Evolutionary conservation across 139 green algal genomes (phyloP), one percentile per base, ranked within the genome.

Genomic region (Micractinium sp.): DNA sequence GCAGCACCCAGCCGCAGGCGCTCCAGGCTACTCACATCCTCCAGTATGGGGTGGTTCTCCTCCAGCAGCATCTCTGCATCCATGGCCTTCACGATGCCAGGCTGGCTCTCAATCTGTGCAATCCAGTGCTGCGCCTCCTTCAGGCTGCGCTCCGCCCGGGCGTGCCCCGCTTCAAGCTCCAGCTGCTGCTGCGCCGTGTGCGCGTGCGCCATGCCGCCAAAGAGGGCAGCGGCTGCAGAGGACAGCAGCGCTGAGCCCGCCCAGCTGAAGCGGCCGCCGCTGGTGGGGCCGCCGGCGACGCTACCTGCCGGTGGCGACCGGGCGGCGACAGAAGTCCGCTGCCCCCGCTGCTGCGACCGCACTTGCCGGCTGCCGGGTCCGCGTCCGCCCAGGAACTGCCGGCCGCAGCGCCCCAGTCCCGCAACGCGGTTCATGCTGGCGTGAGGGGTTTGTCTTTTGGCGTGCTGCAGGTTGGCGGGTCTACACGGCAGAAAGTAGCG

Each of bases 21-120:
- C 84, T 93, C 88, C 89, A 83, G 87, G 41, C 87, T 36, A 71
- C 90, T 82, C 85, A 92, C 78, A 39, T 84, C 90, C 67, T 93
- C 90, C 71, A 93, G 53, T 27, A 93, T 92, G 1, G 78, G 82
- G 85, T 93, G 90, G 56, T 93, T 81, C n/a, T 87, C 53, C 39
- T 82, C 39, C 38, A 91, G 69, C 84, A 93, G 82, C 77, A 77
- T 85, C 60, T 90, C 90, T 25, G 82, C 85, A 73, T 75, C 78
- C 29, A 93, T 53, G 3, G 90, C 90, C 71, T 90, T 76, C n/a
- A 81, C 88, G 3, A 77, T 67, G 41, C 85, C 74, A 2, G 85
- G 85, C 73, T 82, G 71, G 38, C 18, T 41, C 53, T 82, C 56
- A 14, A 82, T 82, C 73, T 82, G 41, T 13, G 41, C 60, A 25